Percentiles rank a stretch among this genome's conserved stretches.
Conservation (phyloP, 1,284 basidiomycete species). For the Ceratobasidium sp. region DNA sequence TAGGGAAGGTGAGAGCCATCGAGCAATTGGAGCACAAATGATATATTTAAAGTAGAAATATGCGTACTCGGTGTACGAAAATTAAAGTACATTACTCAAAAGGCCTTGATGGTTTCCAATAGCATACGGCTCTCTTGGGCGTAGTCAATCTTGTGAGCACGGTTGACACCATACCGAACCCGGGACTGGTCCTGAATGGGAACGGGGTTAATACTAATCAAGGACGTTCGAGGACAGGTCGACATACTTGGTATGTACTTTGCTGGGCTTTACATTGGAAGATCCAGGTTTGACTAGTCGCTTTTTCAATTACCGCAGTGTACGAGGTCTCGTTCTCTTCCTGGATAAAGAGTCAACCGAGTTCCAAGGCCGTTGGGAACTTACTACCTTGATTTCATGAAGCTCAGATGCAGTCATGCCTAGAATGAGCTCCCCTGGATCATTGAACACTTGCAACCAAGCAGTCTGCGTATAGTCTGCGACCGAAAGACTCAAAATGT, state of each 20-base stretch:
- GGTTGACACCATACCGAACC: constrained; percentile 80
- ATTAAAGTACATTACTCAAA: constrained; percentile 22
- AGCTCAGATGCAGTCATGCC: constrained; percentile 83
- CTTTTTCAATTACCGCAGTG: constrained; percentile 66
- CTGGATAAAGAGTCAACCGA: constrained; percentile 52
- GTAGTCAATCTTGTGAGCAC: constrained; percentile 71
- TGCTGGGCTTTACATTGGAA: constrained; percentile 88
- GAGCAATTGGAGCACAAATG: not conserved
- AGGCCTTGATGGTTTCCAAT: constrained; percentile 55
- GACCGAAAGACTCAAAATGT: constrained; percentile 86
- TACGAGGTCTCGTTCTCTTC: constrained; percentile 70
- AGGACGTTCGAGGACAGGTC: constrained; percentile 9
- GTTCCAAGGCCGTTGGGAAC: not conserved
- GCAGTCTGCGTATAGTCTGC: constrained; percentile 87
- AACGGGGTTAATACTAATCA: constrained; percentile 6
- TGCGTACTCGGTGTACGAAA: not conserved
- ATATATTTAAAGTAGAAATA: constrained; percentile 22
- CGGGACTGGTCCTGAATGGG: constrained; percentile 70
- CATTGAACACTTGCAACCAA: constrained; percentile 97
- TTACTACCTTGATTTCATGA: constrained; percentile 67
- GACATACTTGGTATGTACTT: constrained; percentile 81
- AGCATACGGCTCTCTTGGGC: constrained; percentile 69
- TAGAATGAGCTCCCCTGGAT: constrained; percentile 79
- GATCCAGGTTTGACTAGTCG: constrained; percentile 74
- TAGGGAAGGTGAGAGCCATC: not conserved